Evolutionary conservation across 2,329 filamentous ascomycete species (phyloP), one percentile per base, ranked within the genome.

Genomic region (Fusarium humuli): DNA sequence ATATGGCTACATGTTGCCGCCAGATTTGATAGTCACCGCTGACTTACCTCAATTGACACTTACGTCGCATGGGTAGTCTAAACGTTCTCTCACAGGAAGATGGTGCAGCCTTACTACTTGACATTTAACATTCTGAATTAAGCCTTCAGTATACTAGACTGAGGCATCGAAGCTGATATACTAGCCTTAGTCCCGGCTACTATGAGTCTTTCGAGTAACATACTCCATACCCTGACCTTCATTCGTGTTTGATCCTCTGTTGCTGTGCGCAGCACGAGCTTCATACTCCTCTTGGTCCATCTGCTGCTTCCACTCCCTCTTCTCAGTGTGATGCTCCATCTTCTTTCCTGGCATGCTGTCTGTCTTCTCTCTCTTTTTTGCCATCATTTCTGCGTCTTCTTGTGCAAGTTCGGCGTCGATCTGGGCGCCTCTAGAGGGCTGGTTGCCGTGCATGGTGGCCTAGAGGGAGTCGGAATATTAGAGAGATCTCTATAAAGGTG

Each of bases 381-480:
- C 37, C 13, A 70, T 30, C 63, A 42, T 42, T 6, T 70, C 67
- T 0, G 57, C 62, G 10, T 70, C 67, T 20, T 70, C 67, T 18
- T 25, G 49, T 4, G 67, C 67, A 7, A 70, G 61, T 7, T 64
- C 58, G 3, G 58, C 58, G 20, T 70, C 67, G 14, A 70, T 40
- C 23, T 59, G 18, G 7, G 67, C 67, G 1, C 67, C 67, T 2
- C 49, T 49, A 3, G 67, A 70, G 10, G 67, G 67, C 8, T 57
- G 52, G 12, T 70, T 64, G 12, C 67, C 63, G 16, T 70, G 67
- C 62, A 70, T 57, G 5, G 44, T 65, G 29, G 66, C 67, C 67
- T 70, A 3, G 12, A 4, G 10, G 8, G 3, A 13, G 23, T 9
- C 5, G 6, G n/a, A 27, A n/a, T 7, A 10, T 55, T 6, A 47